Base-by-base conservation (phyloP, 345 rosid genomes). In the Odontarrhena argentea region DNA sequence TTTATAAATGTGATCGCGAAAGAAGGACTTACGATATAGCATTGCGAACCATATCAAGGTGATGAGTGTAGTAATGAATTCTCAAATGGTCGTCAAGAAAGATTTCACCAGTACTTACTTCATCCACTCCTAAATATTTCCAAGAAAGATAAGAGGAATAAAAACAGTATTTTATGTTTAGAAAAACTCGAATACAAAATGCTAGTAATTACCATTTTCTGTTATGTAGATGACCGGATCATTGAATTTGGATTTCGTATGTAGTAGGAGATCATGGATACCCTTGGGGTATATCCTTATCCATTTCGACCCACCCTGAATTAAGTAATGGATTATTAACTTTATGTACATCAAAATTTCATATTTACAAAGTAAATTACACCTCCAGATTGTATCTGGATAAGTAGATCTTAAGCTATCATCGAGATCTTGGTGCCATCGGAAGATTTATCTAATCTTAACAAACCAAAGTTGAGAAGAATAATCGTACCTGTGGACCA, bases 271-370 rank as follows among this genome's bases (percentile, higher is more conserved):
- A 42, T 80, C 79, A 37, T 45, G 76, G 44, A 87, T 14, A 37
- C 89, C 92, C 53, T 77, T 12, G 1, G 92, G 92, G 63, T 83
- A 81, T 7, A 77, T 35, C 55, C 69, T 40, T 22, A 79, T 76
- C 81, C 83, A 82, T 38, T 26, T 55, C 4, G 78, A 76, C 2
- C 76, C 80, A 36, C 67, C 76, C 79, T 78, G 57, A 58, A 28
- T 46, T 24, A 0, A 37, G 30, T 37, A 9, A 24, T 46, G 36
- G 10, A 44, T 28, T 5, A 9, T 46, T 6, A 1, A 46, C 1
- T 8, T 55, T 8, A 13, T n/a, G 35, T 54, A 35, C 35, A 42
- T 14, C 9, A 55, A 14, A 44, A 18, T 18, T 18, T 18, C 22
- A 18, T 18, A 18, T 18, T 18, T 18, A 18, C 22, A 18, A 18